Base-by-base conservation (phyloP, 2,329 filamentous ascomycete genomes). In the Colletotrichum paranaense region DNA sequence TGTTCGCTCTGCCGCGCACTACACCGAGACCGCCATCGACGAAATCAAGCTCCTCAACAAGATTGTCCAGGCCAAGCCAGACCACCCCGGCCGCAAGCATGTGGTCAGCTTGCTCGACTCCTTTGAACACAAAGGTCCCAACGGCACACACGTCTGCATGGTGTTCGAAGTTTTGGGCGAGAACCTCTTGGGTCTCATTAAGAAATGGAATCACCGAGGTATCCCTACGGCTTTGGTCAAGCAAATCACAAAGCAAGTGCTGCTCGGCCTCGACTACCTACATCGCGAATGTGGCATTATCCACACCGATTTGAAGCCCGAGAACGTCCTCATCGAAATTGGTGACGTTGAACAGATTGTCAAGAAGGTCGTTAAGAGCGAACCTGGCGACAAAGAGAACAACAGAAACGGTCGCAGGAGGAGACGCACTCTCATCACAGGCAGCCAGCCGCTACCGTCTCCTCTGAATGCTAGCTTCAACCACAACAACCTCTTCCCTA, bases 281-380 rank as follows among this genome's bases (percentile, higher is more conserved):
- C 97, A 99, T 83, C 92, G 97, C 78, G 96, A 99, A 85, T 99
- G 97, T 84, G 97, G 97, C 80, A 98, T 99, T 85, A 98, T 99
- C 80, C 97, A 99, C 84, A 98, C 97, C 74, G 96, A 98, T 81
- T 86, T 98, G 78, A 98, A 99, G 84, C 97, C 97, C 60, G 97
- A 99, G 82, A 99, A 99, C 80, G 97, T 99, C 38, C 88, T 99
- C 76, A 98, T 99, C 81, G 97, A 99, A 85, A 98, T 99, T 80
- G 97, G 97, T 77, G 97, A 99, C 78, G 97, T 99, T 62, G 97
- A 99, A 86, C 95, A 98, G 83, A 98, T 98, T 75, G 97, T 99
- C 72, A 96, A 98, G 84, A 95, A 94, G 74, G 96, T 97, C 76
- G 96, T 99, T 68, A 96, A 98, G 84, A 94, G 92, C 75, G 94